Evolutionary conservation across 345 rosid genomes (phyloP), one percentile per base, ranked within the genome.

Genomic region (Noccaea caerulescens): DNA sequence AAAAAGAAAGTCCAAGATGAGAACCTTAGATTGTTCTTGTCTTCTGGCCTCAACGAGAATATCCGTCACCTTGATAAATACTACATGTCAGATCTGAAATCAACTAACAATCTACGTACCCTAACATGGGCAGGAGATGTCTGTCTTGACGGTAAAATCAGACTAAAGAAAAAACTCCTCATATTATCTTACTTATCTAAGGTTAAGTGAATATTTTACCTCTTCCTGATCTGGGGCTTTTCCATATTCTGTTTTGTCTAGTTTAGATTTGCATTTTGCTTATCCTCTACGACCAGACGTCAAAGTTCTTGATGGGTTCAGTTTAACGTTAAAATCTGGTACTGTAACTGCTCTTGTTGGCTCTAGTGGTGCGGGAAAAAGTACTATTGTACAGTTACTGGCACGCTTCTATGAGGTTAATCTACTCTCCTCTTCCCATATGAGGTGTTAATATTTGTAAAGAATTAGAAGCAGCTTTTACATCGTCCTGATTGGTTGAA

Each of bases 301-400:
- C 55, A 85, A 84, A 83, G 85, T 93, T 60, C 80, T 93, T 51
- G 86, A 72, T 62, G 92, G 88, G 67, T 83, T 93, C 68, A 83
- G 72, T 78, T 81, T 93, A 73, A 85, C 83, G 3, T 82, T 93
- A 27, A 88, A 84, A 64, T 81, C 80, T 61, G 97, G 98, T 77
- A 85, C 92, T 36, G 87, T 91, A 70, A 93, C 94, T 61, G 98
- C 98, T 67, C 81, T 93, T 62, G 98, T 93, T 62, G 98, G 98
- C 47, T 73, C 96, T 67, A 93, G 98, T 71, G 98, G 98, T 77
- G 91, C 98, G 18, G 98, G 98, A 32, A 93, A 93, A 80, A 93
- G 97, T 75, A 93, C 98, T 34, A 73, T 93, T 71, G 97, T 93
- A 68, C 98, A 93, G 82, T 84, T 93, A 34, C 75, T 93, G 85